Percentiles rank a stretch among this genome's conserved stretches.
phyloP scores from a whole-genome alignment of 441 rosid species.

The Populus trichocarpa region DNA sequence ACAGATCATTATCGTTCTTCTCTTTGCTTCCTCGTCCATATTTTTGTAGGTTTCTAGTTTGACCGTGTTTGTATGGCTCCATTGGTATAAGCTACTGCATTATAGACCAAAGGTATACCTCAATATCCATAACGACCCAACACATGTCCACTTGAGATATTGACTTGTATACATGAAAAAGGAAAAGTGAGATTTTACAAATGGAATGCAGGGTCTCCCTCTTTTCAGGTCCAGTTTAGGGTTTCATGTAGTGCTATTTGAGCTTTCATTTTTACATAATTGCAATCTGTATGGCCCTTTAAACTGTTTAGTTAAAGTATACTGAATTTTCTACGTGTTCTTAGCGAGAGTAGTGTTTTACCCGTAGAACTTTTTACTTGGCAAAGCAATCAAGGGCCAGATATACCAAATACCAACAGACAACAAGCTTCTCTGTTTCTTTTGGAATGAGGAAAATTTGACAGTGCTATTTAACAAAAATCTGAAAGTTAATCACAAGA shows the following conservation, averaged over 20 bases:
- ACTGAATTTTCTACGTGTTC: neutral
- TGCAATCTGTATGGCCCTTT: neutral
- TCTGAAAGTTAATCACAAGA: neutral
- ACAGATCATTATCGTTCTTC: slow-evolving; percentile 20
- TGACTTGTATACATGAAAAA: neutral
- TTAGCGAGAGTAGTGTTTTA: neutral
- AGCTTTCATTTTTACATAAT: neutral
- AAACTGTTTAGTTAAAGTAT: neutral
- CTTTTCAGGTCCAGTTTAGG: too few relatives aligned
- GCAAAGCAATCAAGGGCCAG: neutral
- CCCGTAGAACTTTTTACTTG: neutral
- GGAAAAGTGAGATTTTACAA: neutral
- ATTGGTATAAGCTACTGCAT: neutral
- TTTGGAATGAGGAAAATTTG: neutral
- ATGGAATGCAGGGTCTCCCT: neutral
- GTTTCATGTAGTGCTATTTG: neutral
- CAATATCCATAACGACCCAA: too few relatives aligned
- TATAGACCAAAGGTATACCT: neutral
- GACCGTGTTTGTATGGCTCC: neutral
- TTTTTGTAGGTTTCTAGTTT: neutral
- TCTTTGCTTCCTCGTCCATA: neutral
- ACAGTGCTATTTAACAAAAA: neutral
- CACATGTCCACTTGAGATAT: too few relatives aligned
- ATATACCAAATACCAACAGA: neutral
- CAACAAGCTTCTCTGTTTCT: neutral